Conservation (phyloP, 164 flowering plant species). For the Liquidambar formosana region DNA sequence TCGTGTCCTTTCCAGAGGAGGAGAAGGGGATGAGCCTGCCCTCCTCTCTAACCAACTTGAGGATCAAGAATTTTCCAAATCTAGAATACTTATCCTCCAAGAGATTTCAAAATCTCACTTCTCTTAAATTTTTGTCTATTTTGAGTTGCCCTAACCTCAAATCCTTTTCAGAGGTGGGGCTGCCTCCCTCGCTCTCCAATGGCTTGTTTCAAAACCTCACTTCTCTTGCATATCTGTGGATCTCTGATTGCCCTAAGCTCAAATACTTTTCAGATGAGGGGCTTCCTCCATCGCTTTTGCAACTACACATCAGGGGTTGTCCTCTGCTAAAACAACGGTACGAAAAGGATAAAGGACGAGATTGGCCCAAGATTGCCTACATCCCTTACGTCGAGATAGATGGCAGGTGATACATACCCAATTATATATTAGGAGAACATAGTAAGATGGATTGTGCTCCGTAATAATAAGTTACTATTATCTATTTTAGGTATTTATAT, state of each 20-base stretch:
- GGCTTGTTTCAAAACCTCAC: too few species aligned
- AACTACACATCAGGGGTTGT: constrained; percentile 7
- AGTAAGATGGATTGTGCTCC: too few species aligned
- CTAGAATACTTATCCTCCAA: neutral
- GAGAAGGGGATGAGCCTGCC: neutral
- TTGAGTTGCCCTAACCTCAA: too few species aligned
- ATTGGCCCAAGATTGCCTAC: constrained; percentile 16
- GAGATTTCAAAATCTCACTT: neutral
- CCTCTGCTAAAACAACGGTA: constrained; percentile 9
- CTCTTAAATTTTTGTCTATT: too few species aligned
- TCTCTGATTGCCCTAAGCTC: constrained; percentile 8
- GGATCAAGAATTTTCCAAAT: neutral
- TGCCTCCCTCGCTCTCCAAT: too few species aligned
- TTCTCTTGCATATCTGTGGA: neutral
- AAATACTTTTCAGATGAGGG: constrained; percentile 10
- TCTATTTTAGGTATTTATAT: too few species aligned
- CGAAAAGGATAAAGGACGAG: neutral
- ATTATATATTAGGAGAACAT: too few species aligned
- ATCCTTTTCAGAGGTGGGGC: too few species aligned
- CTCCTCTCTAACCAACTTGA: neutral
- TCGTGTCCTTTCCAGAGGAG: constrained; percentile 11
- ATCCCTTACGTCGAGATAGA: constrained; percentile 9
- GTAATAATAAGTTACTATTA: too few species aligned
- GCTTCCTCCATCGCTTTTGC: constrained; percentile 11
- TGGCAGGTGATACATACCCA: too few species aligned